Evolutionary conservation across 208 protist genomes (phyloP).

Genomic region (Giardia muris): DNA sequence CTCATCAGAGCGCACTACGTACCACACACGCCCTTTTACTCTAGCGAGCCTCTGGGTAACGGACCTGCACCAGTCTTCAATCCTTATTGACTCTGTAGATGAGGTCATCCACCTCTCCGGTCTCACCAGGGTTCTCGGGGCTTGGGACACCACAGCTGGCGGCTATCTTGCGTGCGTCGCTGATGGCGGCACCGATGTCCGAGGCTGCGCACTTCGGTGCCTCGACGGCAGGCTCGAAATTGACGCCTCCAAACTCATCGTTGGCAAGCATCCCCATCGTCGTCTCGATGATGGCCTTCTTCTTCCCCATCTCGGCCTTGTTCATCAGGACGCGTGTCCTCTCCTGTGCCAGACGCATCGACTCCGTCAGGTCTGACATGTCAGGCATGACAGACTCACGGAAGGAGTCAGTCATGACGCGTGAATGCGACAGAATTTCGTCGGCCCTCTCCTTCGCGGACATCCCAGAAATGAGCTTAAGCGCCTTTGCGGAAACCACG

Average conservation of each 20-base stretch:
- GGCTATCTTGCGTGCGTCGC: too few relatives aligned
- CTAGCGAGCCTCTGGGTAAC: too few relatives aligned
- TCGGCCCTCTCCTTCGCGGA: not conserved
- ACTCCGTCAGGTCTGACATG: not conserved
- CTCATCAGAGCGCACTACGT: too few relatives aligned
- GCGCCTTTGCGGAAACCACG: not conserved
- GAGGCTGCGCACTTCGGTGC: too few relatives aligned
- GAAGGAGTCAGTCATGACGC: not conserved
- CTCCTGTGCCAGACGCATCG: not conserved
- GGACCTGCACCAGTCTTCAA: too few relatives aligned
- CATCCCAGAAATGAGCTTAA: not conserved
- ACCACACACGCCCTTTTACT: too few relatives aligned
- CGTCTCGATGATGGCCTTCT: not conserved
- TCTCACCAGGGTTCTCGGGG: too few relatives aligned
- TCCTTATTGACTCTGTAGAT: too few relatives aligned
- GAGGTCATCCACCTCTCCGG: too few relatives aligned
- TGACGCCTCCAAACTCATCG: not conserved
- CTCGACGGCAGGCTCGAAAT: too few relatives aligned
- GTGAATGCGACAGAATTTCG: not conserved
- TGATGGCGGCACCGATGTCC: too few relatives aligned
- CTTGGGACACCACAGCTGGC: too few relatives aligned
- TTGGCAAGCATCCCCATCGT: not conserved
- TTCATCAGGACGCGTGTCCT: not conserved
- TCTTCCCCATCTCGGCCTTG: not conserved
- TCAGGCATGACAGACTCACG: not conserved